Evolutionary conservation across 768 basidiomycete genomes (phyloP).

Genomic region (Phlebiopsis gigantea): DNA sequence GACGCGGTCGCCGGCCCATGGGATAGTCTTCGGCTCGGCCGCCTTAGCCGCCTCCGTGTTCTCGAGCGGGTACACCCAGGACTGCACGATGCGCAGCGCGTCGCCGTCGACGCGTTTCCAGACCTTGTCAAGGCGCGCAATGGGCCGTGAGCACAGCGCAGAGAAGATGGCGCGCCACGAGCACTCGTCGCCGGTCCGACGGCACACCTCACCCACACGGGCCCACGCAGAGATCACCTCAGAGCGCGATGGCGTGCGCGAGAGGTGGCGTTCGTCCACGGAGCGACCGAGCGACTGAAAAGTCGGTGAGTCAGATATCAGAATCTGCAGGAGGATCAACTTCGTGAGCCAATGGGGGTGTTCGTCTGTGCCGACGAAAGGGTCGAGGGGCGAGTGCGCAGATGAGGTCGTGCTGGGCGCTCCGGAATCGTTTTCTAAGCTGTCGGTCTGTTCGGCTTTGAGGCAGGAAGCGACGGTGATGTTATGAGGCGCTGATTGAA

Average conservation of each 20-base stretch:
- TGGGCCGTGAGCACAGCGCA: slow-evolving; percentile 67
- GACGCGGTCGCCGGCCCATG: slow-evolving; percentile 66
- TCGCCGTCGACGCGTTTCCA: slow-evolving; percentile 72
- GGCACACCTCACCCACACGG: slow-evolving; percentile 65
- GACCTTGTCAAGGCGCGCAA: slow-evolving; percentile 72
- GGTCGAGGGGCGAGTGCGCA: slow-evolving; percentile 14
- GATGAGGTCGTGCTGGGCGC: neutral
- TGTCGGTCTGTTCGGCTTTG: slow-evolving; percentile 1
- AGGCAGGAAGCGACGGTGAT: slow-evolving; percentile 21
- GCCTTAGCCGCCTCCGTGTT: slow-evolving; percentile 27
- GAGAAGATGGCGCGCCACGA: slow-evolving; percentile 72
- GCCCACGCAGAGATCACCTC: slow-evolving; percentile 73
- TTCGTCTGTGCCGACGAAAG: slow-evolving; percentile 64
- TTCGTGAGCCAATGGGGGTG: slow-evolving; percentile 80
- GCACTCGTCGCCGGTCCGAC: slow-evolving; percentile 70
- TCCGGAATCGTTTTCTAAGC: neutral
- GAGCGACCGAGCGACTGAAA: slow-evolving; percentile 21
- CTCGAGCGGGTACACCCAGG: slow-evolving; percentile 52
- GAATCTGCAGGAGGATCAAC: slow-evolving; percentile 62
- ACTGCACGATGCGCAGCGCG: slow-evolving; percentile 53
- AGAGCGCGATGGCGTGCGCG: slow-evolving; percentile 65
- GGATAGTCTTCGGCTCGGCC: slow-evolving; percentile 44
- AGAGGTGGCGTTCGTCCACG: slow-evolving; percentile 30
- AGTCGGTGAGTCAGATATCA: slow-evolving; percentile 51
- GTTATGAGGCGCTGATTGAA: slow-evolving; percentile 46